phyloP scores from a whole-genome alignment of 106 monocot species.

The Vanilla planifolia region DNA sequence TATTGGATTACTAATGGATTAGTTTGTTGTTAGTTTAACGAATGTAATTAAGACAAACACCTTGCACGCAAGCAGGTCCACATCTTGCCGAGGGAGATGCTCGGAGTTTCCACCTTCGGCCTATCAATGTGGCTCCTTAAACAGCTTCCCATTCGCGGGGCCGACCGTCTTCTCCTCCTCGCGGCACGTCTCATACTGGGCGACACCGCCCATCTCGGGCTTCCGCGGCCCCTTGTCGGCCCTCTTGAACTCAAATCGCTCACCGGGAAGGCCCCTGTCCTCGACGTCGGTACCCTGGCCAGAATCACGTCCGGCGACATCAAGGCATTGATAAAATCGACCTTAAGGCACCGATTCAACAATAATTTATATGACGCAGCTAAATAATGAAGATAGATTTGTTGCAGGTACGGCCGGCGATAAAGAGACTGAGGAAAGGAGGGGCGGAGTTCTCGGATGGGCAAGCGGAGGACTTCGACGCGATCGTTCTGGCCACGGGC shows the following conservation, averaged over 20 bases:
- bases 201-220: conserved; percentile 28
- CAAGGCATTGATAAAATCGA: conserved; percentile 29
- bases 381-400: no score
- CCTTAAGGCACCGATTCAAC: no score
- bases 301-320: conserved; percentile 55
- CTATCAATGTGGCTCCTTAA: conserved; percentile 29
- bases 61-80: conserved; percentile 52
- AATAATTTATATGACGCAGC: no score
- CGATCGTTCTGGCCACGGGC: conserved; percentile 34
- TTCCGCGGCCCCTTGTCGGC: conserved; percentile 31
- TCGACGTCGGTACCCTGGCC: conserved; percentile 40
- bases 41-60: no score
- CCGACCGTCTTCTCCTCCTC: conserved; percentile 30
- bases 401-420: conserved; percentile 24
- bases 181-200: conserved; percentile 29
- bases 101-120: conserved; percentile 37
- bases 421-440: not conserved
- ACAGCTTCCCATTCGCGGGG: conserved; percentile 28
- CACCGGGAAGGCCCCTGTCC: conserved; percentile 52
- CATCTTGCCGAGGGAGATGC: conserved; percentile 39
- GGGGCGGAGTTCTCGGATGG: conserved; percentile 31
- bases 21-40: no score
- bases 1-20: no score
- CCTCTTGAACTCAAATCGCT: conserved; percentile 42
- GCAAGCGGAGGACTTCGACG: conserved; percentile 15